Evolutionary conservation across 2,329 filamentous ascomycete genomes (phyloP).

Genomic region (Ophiostoma australiae): DNA sequence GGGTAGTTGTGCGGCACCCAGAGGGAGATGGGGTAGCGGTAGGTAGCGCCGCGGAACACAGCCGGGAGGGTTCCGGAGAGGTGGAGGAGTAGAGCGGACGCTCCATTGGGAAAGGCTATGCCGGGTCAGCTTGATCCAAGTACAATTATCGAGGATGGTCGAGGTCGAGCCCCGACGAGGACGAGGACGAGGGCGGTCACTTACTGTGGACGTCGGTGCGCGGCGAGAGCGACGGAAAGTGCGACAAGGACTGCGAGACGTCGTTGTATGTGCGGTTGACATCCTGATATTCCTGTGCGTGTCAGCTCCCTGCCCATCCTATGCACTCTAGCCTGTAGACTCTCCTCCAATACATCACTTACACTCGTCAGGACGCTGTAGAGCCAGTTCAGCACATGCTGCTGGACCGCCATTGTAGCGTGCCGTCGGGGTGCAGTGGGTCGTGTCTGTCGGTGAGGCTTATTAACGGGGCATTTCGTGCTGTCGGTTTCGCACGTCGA

Average conservation of each 20-base stretch:
- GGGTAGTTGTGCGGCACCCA: conserved; percentile 94
- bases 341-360: conserved; percentile 29
- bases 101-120: conserved; percentile 80
- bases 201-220: conserved; percentile 93
- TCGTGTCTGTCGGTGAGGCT: background rate
- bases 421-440: background rate
- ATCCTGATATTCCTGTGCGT: conserved; percentile 77
- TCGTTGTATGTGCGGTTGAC: conserved; percentile 91
- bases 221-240: conserved; percentile 73
- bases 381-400: conserved; percentile 90
- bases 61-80: conserved; percentile 88
- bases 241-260: conserved; percentile 73
- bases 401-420: conserved; percentile 62
- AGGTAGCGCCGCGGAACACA: conserved; percentile 78
- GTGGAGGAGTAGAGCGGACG: conserved; percentile 78
- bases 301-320: background rate
- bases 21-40: conserved; percentile 85
- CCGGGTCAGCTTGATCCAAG: background rate
- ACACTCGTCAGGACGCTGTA: conserved; percentile 84
- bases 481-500: background rate
- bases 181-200: background rate
- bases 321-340: background rate
- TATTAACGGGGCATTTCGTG: background rate
- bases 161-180: conserved; percentile 31
- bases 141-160: background rate